Conservation (phyloP, 2,329 filamentous ascomycete species). For the Xylaria arbuscula region DNA sequence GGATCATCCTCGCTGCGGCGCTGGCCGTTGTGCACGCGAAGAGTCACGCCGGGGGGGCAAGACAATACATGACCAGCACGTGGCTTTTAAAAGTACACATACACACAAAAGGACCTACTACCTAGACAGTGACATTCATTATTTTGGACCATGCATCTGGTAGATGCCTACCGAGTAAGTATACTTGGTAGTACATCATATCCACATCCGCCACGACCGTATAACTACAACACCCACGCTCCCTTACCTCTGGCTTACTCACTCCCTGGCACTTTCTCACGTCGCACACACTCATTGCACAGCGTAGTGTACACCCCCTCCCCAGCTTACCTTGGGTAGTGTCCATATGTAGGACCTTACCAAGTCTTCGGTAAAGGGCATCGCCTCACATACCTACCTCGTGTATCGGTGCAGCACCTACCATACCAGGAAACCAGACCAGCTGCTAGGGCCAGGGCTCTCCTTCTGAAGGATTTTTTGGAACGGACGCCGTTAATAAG, state of each 20-base stretch:
- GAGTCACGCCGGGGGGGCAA: neutral
- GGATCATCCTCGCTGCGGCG: conserved; percentile 10
- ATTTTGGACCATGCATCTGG: conserved; percentile 34
- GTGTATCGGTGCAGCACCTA: too few relatives aligned
- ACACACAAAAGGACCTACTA: neutral
- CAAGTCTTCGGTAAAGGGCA: conserved; percentile 36
- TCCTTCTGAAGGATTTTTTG: too few relatives aligned
- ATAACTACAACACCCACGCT: neutral
- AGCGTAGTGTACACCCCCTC: neutral
- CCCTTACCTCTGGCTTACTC: neutral
- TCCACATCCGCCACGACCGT: conserved; percentile 1
- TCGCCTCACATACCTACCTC: neutral
- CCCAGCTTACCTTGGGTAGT: conserved; percentile 14
- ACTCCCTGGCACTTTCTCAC: neutral
- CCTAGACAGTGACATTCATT: neutral
- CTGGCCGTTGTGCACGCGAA: conserved; percentile 3
- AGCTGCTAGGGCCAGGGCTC: conserved; percentile 5
- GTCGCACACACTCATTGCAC: conserved; percentile 18
- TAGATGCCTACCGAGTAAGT: too few relatives aligned
- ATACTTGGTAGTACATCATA: conserved; percentile 11
- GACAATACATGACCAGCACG: conserved; percentile 19
- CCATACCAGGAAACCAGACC: conserved; percentile 5
- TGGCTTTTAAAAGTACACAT: neutral
- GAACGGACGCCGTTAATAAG: conserved; percentile 15
- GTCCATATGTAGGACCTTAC: conserved; percentile 40